Base-by-base conservation (phyloP, 805 yeast genomes). In the Cyberlindnera mrakii region DNA sequence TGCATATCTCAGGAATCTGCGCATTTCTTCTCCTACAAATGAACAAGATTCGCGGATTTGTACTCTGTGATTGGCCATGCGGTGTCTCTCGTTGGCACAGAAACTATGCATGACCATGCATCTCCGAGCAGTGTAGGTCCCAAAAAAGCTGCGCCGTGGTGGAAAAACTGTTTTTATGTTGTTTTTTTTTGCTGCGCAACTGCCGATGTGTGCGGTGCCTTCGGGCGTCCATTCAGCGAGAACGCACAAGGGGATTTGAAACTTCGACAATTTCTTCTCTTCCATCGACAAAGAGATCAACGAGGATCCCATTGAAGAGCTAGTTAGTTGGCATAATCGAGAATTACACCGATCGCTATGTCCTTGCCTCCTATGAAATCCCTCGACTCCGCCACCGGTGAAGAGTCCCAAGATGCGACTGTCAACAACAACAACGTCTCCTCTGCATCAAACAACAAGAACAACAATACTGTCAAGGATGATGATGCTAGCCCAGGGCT, bases 311-410 rank as follows among this genome's bases (percentile, higher is more conserved):
- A 18, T 25, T 18, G 36, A 20, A 23, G 14, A 25, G 13, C 38
- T 11, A n/a, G 10, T 8, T 31, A 23, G 27, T 23, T 23, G 11
- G 27, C 4, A 10, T 23, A 9, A 23, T 3, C 27, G 27, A 23
- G 27, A 23, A 9, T 9, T 9, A 23, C 27, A 23, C 17, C 9
- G 15, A 15, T 35, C 25, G 33, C 32, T 16, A 48, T 48, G 52
- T 48, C 52, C 33, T 30, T 48, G 41, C 52, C 52, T 23, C 49
- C 52, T 39, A 44, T 45, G 45, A 46, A 48, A 34, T 31, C 52
- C 17, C 27, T 43, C 30, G 52, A 48, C 23, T 19, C 23, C 32
- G 16, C 44, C 19, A 29, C 44, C 34, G 19, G 33, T 15, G 46
- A 46, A 42, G 37, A 41, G 37, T 27, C 43, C 17, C 44, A 43